Conservation (phyloP, 2,329 filamentous ascomycete species). For the Verticillium isaacii region DNA sequence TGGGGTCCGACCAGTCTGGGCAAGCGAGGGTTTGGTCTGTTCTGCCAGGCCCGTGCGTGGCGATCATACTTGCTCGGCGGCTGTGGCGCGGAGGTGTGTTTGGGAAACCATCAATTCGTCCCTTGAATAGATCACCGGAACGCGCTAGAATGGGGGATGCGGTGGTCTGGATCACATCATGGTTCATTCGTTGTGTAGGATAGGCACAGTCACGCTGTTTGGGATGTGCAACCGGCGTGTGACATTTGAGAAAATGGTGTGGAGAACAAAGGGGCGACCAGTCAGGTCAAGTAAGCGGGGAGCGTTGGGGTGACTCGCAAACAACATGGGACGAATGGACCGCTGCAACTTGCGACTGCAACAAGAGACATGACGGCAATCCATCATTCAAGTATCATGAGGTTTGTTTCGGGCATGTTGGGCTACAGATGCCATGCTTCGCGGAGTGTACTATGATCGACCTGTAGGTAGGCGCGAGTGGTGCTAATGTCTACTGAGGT, state of each 20-base stretch:
- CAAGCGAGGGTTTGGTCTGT: not conserved
- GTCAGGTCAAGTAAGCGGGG: not conserved
- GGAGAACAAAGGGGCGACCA: not conserved
- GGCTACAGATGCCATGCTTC: not conserved
- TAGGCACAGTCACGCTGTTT: not conserved
- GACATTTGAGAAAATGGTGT: not conserved
- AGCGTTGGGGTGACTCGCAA: not conserved
- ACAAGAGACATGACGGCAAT: not conserved
- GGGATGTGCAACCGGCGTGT: not conserved
- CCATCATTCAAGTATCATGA: not conserved
- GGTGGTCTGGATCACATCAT: too few relatives aligned
- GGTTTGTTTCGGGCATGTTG: not conserved
- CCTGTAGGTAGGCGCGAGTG: not conserved
- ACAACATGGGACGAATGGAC: not conserved
- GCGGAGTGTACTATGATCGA: not conserved
- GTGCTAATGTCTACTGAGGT: not conserved
- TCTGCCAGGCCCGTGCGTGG: not conserved
- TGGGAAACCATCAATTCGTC: not conserved
- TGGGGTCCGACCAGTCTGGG: not conserved
- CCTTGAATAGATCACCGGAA: not conserved
- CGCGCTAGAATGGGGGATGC: not conserved
- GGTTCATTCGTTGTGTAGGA: not conserved
- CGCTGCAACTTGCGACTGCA: not conserved
- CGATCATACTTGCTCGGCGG: not conserved
- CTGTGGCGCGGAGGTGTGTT: not conserved